Evolutionary conservation across 2,329 filamentous ascomycete genomes (phyloP), one percentile per base, ranked within the genome.

Genomic region (Aspergillus ruber): DNA sequence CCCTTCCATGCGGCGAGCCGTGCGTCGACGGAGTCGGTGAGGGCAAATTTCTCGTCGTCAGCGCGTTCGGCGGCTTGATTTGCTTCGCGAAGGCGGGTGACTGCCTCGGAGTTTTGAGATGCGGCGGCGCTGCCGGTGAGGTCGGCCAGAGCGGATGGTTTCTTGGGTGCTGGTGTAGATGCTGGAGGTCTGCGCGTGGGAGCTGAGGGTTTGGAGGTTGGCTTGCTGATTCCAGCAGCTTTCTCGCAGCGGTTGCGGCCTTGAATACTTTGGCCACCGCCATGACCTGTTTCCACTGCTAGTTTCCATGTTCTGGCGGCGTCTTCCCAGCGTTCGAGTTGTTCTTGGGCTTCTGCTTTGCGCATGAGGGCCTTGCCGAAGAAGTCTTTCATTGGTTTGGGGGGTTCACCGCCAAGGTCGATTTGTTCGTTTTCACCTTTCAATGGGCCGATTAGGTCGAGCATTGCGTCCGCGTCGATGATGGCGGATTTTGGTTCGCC

Each of bases 321-420:
- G 44, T 97, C 91, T 2, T 74, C 71, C 91, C 91, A 98, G 64
- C 86, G 88, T 71, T 98, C 93, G 76, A 98, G 85, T 63, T 95
- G 86, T 67, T 98, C 93, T 6, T 97, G 76, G 1, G 90, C 93
- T 70, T 98, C 93, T 1, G 93, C 93, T 73, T 97, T 97, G 46
- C 93, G 85, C 71, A 88, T 91, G 25, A 97, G 73, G 0, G 91
- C 91, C 68, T 97, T 98, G 45, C 89, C 90, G 62, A 86, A 97
- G 52, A 95, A 87, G 15, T 95, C 90, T 53, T 82, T 86, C 88
- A 98, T 95, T 42, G 91, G 85, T 56, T 94, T 93, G 17, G 74
- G 73, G 47, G 84, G 77, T 29, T 83, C 78, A n/a, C 75, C 77
- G 20, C 75, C 77, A 0, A 95, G 74, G 17, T 85, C 77, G 39